These are phyloP conservation scores for Phaeolepiota aurea DNA, from an alignment of 768 basidiomycete genomes.

Conservation along the genomic window DNA sequence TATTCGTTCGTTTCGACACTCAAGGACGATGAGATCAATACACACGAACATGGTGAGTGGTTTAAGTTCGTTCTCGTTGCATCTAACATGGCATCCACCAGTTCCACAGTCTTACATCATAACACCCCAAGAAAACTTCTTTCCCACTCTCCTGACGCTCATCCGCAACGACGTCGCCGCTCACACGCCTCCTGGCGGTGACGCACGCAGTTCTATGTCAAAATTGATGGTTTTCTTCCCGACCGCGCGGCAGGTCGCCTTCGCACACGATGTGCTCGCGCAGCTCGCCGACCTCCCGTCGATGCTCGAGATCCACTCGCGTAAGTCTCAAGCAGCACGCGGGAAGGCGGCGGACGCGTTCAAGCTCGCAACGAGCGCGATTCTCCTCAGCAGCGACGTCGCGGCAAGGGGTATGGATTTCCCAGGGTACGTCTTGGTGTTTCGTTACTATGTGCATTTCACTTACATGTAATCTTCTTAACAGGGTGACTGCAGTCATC, in stretches of 20 bases:
- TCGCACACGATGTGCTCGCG: slow-evolving; percentile 27
- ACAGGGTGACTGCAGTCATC: slow-evolving; percentile 48
- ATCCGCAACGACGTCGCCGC: slow-evolving; percentile 23
- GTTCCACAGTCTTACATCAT: slow-evolving; percentile 39
- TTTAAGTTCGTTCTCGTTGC: neutral
- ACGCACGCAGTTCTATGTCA: slow-evolving; percentile 10
- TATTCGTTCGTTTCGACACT: slow-evolving; percentile 52
- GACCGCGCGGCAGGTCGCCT: slow-evolving; percentile 51
- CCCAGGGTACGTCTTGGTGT: slow-evolving; percentile 31
- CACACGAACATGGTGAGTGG: slow-evolving; percentile 48
- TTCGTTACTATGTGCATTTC: neutral
- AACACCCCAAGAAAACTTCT: slow-evolving; percentile 28
- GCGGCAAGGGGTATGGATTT: slow-evolving; percentile 65
- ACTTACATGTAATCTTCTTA: slow-evolving; percentile 1
- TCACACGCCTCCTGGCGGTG: slow-evolving; percentile 11
- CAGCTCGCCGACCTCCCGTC: slow-evolving; percentile 21
- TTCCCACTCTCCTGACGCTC: slow-evolving; percentile 32
- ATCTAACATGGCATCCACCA: slow-evolving; percentile 8
- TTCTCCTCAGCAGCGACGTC: slow-evolving; percentile 48
- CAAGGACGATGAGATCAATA: slow-evolving; percentile 45
- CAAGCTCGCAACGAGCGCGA: slow-evolving; percentile 28
- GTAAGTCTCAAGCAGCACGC: slow-evolving; percentile 42
- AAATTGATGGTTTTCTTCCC: slow-evolving; percentile 58
- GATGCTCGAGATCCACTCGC: slow-evolving; percentile 49
- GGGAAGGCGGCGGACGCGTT: slow-evolving; percentile 42